Percentiles rank a stretch among this genome's conserved stretches.
Evolutionary conservation across 805 yeast species (phyloP).

Genomic region (Saccharomycopsis fermentans): DNA sequence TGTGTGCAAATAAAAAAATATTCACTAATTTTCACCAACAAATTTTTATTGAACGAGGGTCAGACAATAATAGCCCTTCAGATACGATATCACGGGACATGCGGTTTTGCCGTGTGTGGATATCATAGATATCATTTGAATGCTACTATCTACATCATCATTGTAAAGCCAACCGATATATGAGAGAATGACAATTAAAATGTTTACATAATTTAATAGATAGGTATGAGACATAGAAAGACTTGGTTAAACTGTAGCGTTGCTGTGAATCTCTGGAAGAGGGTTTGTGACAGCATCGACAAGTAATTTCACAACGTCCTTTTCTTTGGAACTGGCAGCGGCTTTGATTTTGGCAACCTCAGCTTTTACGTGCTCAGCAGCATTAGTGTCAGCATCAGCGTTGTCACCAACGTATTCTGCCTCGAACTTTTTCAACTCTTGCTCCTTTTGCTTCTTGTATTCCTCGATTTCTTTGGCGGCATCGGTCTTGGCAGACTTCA

Average conservation of each 20-base stretch:
- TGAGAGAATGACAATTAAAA: neutral
- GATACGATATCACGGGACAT: too few species aligned
- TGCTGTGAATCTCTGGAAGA: constrained; percentile 72
- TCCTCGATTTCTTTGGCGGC: constrained; percentile 83
- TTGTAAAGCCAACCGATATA: neutral
- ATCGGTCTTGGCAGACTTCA: constrained; percentile 90
- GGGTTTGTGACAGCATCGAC: constrained; percentile 74
- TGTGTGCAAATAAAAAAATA: neutral
- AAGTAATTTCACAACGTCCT: constrained; percentile 60
- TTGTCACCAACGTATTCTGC: constrained; percentile 60
- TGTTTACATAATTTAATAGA: neutral
- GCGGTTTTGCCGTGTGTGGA: too few species aligned
- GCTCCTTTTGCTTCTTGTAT: constrained; percentile 77
- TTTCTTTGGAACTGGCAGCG: constrained; percentile 52
- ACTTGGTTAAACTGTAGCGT: constrained; percentile 34
- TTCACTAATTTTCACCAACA: neutral
- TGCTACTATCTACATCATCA: too few species aligned
- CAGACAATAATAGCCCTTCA: too few species aligned
- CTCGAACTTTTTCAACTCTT: constrained; percentile 66
- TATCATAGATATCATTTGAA: too few species aligned
- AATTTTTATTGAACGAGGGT: neutral
- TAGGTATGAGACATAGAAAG: neutral
- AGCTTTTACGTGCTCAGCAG: constrained; percentile 59
- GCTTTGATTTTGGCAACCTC: constrained; percentile 64
- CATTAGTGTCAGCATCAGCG: constrained; percentile 66